Evolutionary conservation across 2,329 filamentous ascomycete species (phyloP), one percentile per base, ranked within the genome.

Genomic region (Penicillium sp.): DNA sequence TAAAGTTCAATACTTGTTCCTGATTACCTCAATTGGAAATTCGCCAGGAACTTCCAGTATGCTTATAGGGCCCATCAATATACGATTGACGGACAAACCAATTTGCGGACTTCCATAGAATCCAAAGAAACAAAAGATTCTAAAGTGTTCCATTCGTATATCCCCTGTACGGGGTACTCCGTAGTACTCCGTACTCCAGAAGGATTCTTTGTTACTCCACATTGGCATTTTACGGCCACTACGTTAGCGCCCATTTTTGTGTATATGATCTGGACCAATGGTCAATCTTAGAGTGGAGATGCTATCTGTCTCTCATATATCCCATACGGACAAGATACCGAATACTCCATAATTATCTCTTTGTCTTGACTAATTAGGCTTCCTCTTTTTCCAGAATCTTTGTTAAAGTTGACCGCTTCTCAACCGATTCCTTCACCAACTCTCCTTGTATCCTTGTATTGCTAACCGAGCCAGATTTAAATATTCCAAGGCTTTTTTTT

Each of bases 381-480:
- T 38, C 40, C 32, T 46, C 18, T 44, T 54, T 46, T 44, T 56
- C 50, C 29, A 59, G 54, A 57, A 58, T 18, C 39, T 51, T 31
- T 13, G 10, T 29, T 9, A 32, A 23, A 50, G 12, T 42, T 60
- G 61, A 60, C 61, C 62, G 62, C 61, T 59, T 57, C 60, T 40
- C 61, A 59, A 60, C 59, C 52, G 52, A 59, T 59, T 60, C 51
- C 32, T 45, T 50, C 49, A 32, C 55, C 46, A 48, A 44, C 31
- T 21, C 25, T 45, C 21, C 46, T 49, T 31, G 38, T 25, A 25
- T 25, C 25, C 25, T 27, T 27, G 25, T 56, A 58, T 61, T 56
- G 45, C 6, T 40, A 63, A 62, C 50, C 46, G 3, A 18, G 31
- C 49, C 54, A 38, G 18, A 21, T 21, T 21, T 21, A 21, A 21